Percentiles rank a stretch among this genome's conserved stretches.
phyloP scores from a whole-genome alignment of 129 eudicot species.

The Logfia minima region DNA sequence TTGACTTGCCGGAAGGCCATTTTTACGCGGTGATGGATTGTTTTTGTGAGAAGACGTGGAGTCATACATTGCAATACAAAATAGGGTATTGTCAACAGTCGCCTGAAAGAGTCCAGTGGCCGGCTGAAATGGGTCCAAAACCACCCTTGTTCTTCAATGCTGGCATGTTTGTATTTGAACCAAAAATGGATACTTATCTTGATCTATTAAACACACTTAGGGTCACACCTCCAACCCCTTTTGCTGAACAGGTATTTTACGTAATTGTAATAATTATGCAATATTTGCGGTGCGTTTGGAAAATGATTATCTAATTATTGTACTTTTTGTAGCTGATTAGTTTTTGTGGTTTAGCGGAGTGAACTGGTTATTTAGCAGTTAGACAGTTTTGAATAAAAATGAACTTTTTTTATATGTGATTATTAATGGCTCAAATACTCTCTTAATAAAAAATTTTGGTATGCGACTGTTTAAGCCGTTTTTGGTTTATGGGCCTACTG shows the following conservation, averaged over 20 bases:
- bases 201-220: conserved; percentile 49
- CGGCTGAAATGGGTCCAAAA: conserved; percentile 56
- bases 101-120: conserved; percentile 69
- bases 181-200: conserved; percentile 40
- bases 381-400: no score
- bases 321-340: no score
- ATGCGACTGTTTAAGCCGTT: no score
- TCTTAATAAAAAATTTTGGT: no score
- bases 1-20: conserved; percentile 61
- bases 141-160: conserved; percentile 72
- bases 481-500: no score
- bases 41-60: conserved; percentile 85
- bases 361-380: no score
- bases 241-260: conserved; percentile 71
- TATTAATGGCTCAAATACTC: no score
- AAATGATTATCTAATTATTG: no score
- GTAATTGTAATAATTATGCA: neutral
- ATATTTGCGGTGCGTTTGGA: no score
- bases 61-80: conserved; percentile 63
- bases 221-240: conserved; percentile 73
- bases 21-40: conserved; percentile 87
- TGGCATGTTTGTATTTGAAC: conserved; percentile 84
- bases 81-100: conserved; percentile 88
- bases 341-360: no score
- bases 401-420: no score